Evolutionary conservation across 331 rosid genomes (phyloP).

Genomic region (Dryas integrifolia): DNA sequence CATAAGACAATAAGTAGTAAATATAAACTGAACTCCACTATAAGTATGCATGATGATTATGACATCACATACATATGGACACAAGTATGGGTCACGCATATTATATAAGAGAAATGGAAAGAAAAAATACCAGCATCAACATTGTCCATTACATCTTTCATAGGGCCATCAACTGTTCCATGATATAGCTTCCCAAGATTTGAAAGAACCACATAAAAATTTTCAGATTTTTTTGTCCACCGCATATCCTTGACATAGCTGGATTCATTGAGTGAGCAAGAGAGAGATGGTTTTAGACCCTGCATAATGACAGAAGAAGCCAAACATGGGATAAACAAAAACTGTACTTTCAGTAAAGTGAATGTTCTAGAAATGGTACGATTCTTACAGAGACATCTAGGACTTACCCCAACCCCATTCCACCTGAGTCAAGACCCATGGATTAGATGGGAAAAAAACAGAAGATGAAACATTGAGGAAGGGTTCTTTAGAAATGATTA

Average conservation of each 20-base stretch:
- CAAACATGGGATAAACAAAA: background rate
- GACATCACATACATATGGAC: background rate
- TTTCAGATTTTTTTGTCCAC: slow-evolving; percentile 58
- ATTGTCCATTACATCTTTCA: slow-evolving; percentile 49
- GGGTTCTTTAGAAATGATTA: background rate
- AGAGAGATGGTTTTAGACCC: slow-evolving; percentile 50
- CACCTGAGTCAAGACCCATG: background rate
- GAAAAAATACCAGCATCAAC: slow-evolving; percentile 75
- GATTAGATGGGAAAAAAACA: background rate
- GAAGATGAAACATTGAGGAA: background rate
- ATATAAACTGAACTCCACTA: background rate
- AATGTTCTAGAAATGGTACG: background rate
- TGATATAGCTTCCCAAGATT: slow-evolving; percentile 49
- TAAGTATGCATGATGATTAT: background rate
- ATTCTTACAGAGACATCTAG: too few species aligned
- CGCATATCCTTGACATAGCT: slow-evolving; percentile 61
- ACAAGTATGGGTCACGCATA: background rate
- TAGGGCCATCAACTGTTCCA: slow-evolving; percentile 48
- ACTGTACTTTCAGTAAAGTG: background rate
- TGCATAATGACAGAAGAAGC: slow-evolving; percentile 31
- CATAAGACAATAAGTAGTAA: background rate
- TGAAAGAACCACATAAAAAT: slow-evolving; percentile 61
- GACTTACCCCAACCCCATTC: too few species aligned
- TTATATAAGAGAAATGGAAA: slow-evolving; percentile 11
- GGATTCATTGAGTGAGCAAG: slow-evolving; percentile 48